These are phyloP conservation scores for Globisporangium canariense DNA, from an alignment of 352 stramenopile species.

Conservation along the genomic window DNA sequence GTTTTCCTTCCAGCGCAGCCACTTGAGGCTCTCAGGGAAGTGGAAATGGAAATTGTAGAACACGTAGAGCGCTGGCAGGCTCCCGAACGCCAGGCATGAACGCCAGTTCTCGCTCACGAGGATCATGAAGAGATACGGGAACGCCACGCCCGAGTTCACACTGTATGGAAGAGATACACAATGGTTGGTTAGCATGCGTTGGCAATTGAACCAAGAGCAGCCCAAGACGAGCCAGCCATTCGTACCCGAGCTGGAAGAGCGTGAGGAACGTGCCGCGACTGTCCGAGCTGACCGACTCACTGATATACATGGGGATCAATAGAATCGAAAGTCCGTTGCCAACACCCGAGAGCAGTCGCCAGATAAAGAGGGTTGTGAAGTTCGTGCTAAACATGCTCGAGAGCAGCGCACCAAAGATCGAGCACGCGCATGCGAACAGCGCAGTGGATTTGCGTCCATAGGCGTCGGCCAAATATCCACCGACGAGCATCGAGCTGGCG, in stretches of 20 bases:
- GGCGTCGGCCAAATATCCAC: conserved; percentile 60
- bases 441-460: conserved; percentile 71
- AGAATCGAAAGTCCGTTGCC: conserved; percentile 84
- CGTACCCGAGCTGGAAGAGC: conserved; percentile 76
- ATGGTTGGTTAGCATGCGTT: conserved; percentile 1
- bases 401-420: conserved; percentile 60
- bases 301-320: conserved; percentile 88
- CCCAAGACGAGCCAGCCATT: background rate
- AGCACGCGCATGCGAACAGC: conserved; percentile 71
- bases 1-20: conserved; percentile 69
- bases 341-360: conserved; percentile 68
- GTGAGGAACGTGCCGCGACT: conserved; percentile 69
- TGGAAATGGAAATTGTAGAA: conserved; percentile 70
- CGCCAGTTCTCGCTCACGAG: conserved; percentile 73
- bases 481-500: conserved; percentile 75
- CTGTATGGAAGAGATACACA: conserved; percentile 20
- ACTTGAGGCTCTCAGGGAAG: conserved; percentile 80
- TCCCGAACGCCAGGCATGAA: conserved; percentile 67
- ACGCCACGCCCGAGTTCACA: conserved; percentile 67
- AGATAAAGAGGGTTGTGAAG: conserved; percentile 62
- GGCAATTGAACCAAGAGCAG: background rate
- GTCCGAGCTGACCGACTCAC: conserved; percentile 66
- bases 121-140: conserved; percentile 84
- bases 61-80: conserved; percentile 68
- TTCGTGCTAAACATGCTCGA: conserved; percentile 48